phyloP scores from a whole-genome alignment of 2,329 filamentous ascomycete genomes.

The Xylaria sp. region DNA sequence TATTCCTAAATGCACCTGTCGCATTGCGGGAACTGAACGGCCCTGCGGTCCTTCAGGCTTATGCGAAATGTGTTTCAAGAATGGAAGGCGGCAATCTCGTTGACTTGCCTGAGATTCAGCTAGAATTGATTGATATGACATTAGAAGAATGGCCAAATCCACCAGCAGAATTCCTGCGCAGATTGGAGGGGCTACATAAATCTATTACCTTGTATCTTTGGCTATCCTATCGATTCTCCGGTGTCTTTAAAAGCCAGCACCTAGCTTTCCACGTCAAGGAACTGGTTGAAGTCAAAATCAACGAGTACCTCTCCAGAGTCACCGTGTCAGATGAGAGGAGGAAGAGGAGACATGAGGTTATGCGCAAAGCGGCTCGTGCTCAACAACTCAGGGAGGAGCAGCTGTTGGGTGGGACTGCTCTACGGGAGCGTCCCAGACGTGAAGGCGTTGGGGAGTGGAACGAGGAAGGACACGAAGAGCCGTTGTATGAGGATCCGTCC shows the following conservation, averaged over 20 bases:
- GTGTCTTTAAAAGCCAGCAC: slow-evolving; percentile 79
- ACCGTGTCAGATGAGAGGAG: slow-evolving; percentile 56
- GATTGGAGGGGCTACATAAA: slow-evolving; percentile 83
- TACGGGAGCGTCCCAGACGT: slow-evolving; percentile 21
- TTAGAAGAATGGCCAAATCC: slow-evolving; percentile 52
- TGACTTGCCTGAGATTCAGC: slow-evolving; percentile 74
- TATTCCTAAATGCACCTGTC: slow-evolving; percentile 78
- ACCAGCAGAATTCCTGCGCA: slow-evolving; percentile 68
- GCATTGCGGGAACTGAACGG: slow-evolving; percentile 62
- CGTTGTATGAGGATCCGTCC: slow-evolving; percentile 46
- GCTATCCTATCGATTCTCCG: slow-evolving; percentile 89
- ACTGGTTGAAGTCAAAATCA: slow-evolving; percentile 81
- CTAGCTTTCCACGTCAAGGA: slow-evolving; percentile 83
- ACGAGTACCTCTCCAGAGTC: slow-evolving; percentile 69
- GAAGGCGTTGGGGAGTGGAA: slow-evolving; percentile 50
- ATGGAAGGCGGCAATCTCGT: slow-evolving; percentile 75
- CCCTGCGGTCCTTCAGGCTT: slow-evolving; percentile 66
- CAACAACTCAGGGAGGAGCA: slow-evolving; percentile 38
- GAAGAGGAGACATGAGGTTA: slow-evolving; percentile 47
- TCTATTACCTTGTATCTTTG: slow-evolving; percentile 88
- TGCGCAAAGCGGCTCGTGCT: slow-evolving; percentile 42
- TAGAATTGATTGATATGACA: slow-evolving; percentile 79
- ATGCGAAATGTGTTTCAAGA: slow-evolving; percentile 76
- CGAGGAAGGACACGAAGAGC: slow-evolving; percentile 52
- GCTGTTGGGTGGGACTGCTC: slow-evolving; percentile 41